These are phyloP conservation scores for Forsythia viridissima DNA, from an alignment of 257 asterid genomes.

Conservation along the genomic window DNA sequence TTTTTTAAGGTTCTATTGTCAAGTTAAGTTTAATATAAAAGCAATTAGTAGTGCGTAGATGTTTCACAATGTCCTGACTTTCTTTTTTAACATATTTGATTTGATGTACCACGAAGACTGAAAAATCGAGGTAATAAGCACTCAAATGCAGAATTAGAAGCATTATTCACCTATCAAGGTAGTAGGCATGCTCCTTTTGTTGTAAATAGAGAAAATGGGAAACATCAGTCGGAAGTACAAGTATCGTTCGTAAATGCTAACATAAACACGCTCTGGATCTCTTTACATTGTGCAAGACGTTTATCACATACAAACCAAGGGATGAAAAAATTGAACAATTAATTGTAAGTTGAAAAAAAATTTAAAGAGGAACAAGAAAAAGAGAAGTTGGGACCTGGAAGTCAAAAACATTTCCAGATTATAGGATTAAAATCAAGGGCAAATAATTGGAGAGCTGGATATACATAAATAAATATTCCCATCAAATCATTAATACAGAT, in stretches of 20 bases:
- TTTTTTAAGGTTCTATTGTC: neutral
- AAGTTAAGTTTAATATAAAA: neutral
- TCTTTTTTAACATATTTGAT: neutral
- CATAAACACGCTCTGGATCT: neutral
- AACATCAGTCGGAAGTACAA: neutral
- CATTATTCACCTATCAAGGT: neutral
- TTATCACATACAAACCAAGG: neutral
- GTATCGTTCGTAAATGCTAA: neutral
- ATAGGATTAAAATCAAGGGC: conserved; percentile 19
- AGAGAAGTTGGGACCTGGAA: conserved; percentile 14
- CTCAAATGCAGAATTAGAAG: neutral
- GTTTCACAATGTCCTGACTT: neutral
- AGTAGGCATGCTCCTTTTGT: neutral
- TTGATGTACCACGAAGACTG: neutral
- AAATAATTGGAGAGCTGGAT: conserved; percentile 8
- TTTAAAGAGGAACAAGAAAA: neutral
- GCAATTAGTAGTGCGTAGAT: neutral
- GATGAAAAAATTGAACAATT: conserved; percentile 2
- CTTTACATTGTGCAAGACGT: neutral
- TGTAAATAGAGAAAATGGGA: neutral
- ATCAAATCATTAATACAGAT: conserved; percentile 29
- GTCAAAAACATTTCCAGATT: conserved; percentile 20
- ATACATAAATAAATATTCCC: neutral
- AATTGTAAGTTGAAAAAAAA: neutral
- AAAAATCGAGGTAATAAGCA: neutral